These are phyloP conservation scores for Aegilops umbellulata DNA, from an alignment of 176 grass and related monocot genomes.

Conservation along the genomic window DNA sequence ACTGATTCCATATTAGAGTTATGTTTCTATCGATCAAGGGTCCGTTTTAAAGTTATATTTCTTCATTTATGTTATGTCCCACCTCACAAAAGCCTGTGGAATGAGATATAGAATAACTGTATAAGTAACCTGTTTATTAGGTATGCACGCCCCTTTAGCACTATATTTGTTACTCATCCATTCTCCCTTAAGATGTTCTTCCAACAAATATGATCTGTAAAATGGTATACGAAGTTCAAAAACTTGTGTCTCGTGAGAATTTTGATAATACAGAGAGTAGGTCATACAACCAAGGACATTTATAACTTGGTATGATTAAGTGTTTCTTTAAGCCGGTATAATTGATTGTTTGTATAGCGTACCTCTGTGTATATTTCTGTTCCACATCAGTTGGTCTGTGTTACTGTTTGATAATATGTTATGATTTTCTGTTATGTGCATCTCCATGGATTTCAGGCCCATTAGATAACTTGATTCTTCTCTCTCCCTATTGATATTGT, in stretches of 20 bases:
- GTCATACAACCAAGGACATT: neutral
- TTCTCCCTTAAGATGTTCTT: neutral
- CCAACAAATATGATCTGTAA: neutral
- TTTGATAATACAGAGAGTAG: neutral
- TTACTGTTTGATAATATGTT: neutral
- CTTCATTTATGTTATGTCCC: neutral
- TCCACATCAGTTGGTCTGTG: neutral
- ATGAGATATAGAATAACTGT: neutral
- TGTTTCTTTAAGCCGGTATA: neutral
- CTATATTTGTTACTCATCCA: neutral
- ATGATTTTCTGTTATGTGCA: neutral
- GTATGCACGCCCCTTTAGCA: neutral
- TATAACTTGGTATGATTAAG: neutral
- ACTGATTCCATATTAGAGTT: slow-evolving; percentile 7
- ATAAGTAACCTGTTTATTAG: neutral
- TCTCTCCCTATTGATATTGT: neutral
- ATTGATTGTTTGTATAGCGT: neutral
- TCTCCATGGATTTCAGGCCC: neutral
- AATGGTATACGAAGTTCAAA: neutral
- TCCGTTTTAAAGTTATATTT: neutral
- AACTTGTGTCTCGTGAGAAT: neutral
- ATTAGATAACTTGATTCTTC: neutral
- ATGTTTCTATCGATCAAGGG: neutral
- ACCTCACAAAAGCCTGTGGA: neutral
- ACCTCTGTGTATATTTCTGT: neutral